A percentile compares a stretch with the other conserved stretches of the same genome.
Conservation (phyloP, 2,329 filamentous ascomycete genomes). For the Zymoseptoria tritici region DNA sequence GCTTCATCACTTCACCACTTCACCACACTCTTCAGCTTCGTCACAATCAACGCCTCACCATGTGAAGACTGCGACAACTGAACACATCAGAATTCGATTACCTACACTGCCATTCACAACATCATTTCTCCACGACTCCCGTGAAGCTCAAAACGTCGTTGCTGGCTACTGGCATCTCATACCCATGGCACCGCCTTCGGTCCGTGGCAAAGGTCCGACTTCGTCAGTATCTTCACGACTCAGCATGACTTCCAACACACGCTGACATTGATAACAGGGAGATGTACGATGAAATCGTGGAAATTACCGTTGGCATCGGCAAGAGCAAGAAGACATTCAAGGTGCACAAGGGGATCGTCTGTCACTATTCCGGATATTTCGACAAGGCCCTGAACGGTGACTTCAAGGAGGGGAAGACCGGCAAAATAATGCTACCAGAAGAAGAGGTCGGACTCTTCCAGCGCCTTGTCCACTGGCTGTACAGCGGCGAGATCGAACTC, state of each 20-base stretch:
- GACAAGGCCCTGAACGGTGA: background rate
- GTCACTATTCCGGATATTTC: slow-evolving; percentile 1
- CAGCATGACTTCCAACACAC: too few species aligned
- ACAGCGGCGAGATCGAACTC: slow-evolving; percentile 3
- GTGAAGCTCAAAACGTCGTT: too few species aligned
- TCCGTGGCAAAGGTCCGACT: slow-evolving; percentile 3
- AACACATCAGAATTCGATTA: too few species aligned
- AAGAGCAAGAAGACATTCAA: background rate
- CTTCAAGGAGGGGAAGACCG: background rate
- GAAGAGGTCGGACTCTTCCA: slow-evolving; percentile 7
- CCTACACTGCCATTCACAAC: too few species aligned
- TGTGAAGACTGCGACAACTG: too few species aligned
- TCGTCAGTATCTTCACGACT: too few species aligned
- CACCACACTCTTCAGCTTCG: too few species aligned
- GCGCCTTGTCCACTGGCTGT: slow-evolving; percentile 6
- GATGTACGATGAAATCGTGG: slow-evolving; percentile 44
- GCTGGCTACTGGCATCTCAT: too few species aligned
- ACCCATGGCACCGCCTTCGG: slow-evolving; percentile 5
- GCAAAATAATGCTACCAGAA: background rate
- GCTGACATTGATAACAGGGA: background rate
- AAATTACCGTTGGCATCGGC: slow-evolving; percentile 9
- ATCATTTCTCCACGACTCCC: too few species aligned
- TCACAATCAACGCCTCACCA: too few species aligned
- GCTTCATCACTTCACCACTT: too few species aligned
- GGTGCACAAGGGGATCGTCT: background rate